These are phyloP conservation scores for Rhynchosporium agropyri DNA, from an alignment of 2,329 filamentous ascomycete species.

Conservation along the genomic window DNA sequence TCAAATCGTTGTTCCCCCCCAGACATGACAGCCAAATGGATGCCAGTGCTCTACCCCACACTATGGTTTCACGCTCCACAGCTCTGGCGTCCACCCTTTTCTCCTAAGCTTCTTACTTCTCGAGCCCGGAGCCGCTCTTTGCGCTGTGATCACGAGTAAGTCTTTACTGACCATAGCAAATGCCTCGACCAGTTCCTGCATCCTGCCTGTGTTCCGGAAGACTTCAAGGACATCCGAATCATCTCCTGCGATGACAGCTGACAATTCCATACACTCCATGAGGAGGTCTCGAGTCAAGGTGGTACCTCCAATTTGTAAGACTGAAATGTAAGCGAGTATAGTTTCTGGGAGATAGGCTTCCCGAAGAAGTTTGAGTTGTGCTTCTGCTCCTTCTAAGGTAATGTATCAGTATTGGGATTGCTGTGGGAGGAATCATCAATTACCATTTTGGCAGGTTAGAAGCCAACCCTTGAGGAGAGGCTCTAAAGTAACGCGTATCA, in stretches of 20 bases:
- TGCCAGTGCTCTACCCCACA: not conserved
- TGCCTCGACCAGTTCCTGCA: constrained; percentile 74
- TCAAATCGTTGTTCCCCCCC: not conserved
- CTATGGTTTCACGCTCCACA: constrained; percentile 51
- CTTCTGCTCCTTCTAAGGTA: constrained; percentile 50
- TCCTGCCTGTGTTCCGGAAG: constrained; percentile 66
- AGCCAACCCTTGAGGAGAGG: constrained; percentile 70
- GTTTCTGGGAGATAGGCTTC: constrained; percentile 83
- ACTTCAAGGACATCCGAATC: constrained; percentile 66
- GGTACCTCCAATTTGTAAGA: constrained; percentile 77
- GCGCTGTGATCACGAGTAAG: constrained; percentile 52
- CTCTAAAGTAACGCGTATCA: constrained; percentile 58
- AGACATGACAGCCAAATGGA: not conserved
- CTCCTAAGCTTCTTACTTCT: constrained; percentile 63
- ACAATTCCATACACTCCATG: constrained; percentile 84
- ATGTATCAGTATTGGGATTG: constrained; percentile 27
- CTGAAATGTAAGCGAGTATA: constrained; percentile 79
- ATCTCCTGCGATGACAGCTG: constrained; percentile 72
- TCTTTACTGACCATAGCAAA: constrained; percentile 57
- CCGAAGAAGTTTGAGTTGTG: constrained; percentile 67
- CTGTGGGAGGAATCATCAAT: not conserved
- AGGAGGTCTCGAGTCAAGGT: constrained; percentile 75
- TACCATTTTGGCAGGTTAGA: constrained; percentile 38
- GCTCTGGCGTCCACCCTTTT: constrained; percentile 63
- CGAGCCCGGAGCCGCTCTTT: constrained; percentile 49